phyloP scores from a whole-genome alignment of 768 basidiomycete genomes.

The Pholiota microspora region DNA sequence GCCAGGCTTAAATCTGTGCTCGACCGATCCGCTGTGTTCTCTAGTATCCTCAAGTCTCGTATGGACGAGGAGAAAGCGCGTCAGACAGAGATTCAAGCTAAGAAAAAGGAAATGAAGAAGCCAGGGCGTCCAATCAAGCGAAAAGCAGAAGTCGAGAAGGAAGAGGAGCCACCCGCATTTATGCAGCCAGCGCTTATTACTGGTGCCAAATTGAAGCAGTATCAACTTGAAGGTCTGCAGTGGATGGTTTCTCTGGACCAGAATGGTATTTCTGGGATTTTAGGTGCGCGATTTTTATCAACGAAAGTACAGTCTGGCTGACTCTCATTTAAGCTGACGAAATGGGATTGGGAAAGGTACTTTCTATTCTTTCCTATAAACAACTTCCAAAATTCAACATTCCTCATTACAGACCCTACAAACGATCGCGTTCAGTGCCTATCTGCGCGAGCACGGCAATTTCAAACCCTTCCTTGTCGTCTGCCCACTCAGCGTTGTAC shows the following conservation, averaged over 20 bases:
- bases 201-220: conserved; percentile 82
- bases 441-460: conserved; percentile 73
- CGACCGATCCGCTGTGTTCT: conserved; percentile 75
- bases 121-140: conserved; percentile 15
- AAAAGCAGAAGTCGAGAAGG: conserved; percentile 24
- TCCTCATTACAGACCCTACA: conserved; percentile 71
- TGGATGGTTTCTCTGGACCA: conserved; percentile 92
- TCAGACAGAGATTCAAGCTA: conserved; percentile 24
- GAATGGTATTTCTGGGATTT: conserved; percentile 80
- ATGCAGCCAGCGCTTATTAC: conserved; percentile 79
- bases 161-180: conserved; percentile 38
- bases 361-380: conserved; percentile 2
- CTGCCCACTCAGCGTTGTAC: conserved; percentile 89
- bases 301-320: not conserved
- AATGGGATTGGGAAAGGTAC: conserved; percentile 89
- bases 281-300: conserved; percentile 46
- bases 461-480: conserved; percentile 82
- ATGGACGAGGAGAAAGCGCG: conserved; percentile 64
- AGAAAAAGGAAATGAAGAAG: conserved; percentile 23
- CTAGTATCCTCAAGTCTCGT: conserved; percentile 63
- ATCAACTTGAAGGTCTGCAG: conserved; percentile 91
- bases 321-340: conserved; percentile 65
- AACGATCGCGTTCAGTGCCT: conserved; percentile 91
- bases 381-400: not conserved
- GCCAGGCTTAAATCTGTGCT: conserved; percentile 63